Evolutionary conservation across 768 basidiomycete species (phyloP), one percentile per base, ranked within the genome.

Genomic region (Suillus subaureus): DNA sequence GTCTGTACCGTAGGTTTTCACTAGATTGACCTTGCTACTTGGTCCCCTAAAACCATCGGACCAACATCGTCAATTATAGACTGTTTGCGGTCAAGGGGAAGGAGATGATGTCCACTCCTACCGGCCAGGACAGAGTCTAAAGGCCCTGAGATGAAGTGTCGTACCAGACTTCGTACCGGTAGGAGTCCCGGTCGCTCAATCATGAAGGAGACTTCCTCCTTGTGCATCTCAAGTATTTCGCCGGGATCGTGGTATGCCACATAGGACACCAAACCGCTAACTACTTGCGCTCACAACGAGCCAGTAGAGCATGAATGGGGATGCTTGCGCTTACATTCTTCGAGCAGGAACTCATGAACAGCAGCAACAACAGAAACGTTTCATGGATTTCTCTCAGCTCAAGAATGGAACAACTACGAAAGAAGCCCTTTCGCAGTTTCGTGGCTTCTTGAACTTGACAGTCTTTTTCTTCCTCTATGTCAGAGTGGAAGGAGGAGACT

Each of bases 331-430:
- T 55, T 21, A n/a, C 54, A 47, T 47, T 23, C 47, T 47, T 23
- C n/a, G n/a, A 47, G 47, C 15, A 16, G 26, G 26, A 26, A 51
- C 6, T 26, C 26, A 15, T 26, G 23, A 26, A 12, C 49, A 26
- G 28, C 9, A 52, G 37, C 37, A 52, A 61, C 70, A 45, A 62
- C 42, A 47, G 69, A 64, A 75, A 77, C 2, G 57, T n/a, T 26
- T 67, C 64, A 13, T 66, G 43, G 12, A 76, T 63, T 21, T 74
- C 73, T n/a, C 67, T 55, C 23, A 74, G 63, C 58, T 74, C 73
- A 5, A 31, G 37, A 15, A 69, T 60, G 12, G 67, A 26, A 16
- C 70, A 65, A 49, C 26, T 39, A 52, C 45, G 31, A 23, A 75
- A 47, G 23, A 67, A 61, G 12, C 47, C 66, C 67, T 52, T 70